Conservation (phyloP, 1,284 basidiomycete genomes). For the Apiotrichum montevideense region DNA sequence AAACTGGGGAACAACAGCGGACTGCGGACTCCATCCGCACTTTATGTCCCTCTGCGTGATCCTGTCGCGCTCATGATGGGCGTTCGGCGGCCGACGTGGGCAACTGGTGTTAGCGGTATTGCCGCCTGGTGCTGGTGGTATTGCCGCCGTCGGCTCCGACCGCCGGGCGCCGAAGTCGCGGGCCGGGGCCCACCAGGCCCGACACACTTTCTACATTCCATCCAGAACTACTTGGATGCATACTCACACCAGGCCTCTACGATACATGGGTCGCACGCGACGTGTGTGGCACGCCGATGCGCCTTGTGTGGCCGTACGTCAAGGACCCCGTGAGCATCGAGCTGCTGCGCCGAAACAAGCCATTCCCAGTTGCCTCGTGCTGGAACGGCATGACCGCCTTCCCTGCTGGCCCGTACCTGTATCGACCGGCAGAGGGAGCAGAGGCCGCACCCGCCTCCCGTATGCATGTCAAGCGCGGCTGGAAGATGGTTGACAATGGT, state of each 20-base stretch:
- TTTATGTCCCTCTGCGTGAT: no score
- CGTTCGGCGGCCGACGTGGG: no score
- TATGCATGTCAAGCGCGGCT: slow-evolving; percentile 17
- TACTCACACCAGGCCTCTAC: slow-evolving; percentile 34
- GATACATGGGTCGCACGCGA: slow-evolving; percentile 53
- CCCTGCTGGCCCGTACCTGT: slow-evolving; percentile 50
- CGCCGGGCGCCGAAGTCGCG: no score
- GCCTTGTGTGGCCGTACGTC: slow-evolving; percentile 55
- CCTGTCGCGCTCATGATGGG: no score
- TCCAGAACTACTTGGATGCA: no score
- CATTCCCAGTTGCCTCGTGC: slow-evolving; percentile 54
- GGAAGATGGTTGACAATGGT: slow-evolving; percentile 40
- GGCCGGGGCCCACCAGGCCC: no score
- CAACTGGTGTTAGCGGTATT: no score
- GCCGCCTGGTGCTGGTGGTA: no score
- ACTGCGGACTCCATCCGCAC: no score
- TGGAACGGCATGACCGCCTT: slow-evolving; percentile 51
- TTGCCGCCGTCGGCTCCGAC: no score
- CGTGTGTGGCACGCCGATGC: slow-evolving; percentile 47
- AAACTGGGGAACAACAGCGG: no score
- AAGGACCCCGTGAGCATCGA: slow-evolving; percentile 44
- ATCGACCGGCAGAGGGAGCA: slow-evolving; percentile 33
- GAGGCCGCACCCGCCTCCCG: slow-evolving; percentile 8
- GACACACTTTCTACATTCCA: no score
- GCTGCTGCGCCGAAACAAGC: slow-evolving; percentile 47